Percentiles rank a stretch among this genome's conserved stretches.
Conservation (phyloP, 768 basidiomycete species). For the Galerina sulciceps region DNA sequence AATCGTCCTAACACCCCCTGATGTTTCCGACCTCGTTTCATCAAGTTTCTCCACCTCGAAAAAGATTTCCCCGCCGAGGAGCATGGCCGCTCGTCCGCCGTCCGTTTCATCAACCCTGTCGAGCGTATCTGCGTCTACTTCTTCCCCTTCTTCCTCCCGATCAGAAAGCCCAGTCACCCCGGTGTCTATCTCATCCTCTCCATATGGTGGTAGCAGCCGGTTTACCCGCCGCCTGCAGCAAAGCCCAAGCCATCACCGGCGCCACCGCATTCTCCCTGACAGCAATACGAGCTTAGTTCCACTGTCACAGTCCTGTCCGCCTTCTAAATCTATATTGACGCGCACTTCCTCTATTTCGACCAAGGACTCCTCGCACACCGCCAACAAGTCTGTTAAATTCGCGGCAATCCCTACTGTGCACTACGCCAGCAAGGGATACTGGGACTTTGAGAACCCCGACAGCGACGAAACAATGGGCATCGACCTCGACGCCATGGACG, state of each 20-base stretch:
- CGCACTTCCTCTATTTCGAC: slow-evolving; percentile 56
- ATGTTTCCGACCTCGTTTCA: slow-evolving; percentile 23
- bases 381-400: slow-evolving; percentile 69
- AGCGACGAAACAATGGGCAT: slow-evolving; percentile 30
- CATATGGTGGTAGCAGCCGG: slow-evolving; percentile 6
- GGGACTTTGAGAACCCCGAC: slow-evolving; percentile 24
- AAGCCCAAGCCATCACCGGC: slow-evolving; percentile 25
- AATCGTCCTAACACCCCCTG: slow-evolving; percentile 26
- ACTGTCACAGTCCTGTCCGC: slow-evolving; percentile 36
- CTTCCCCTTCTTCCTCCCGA: slow-evolving; percentile 31
- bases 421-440: slow-evolving; percentile 41
- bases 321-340: slow-evolving; percentile 63
- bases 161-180: slow-evolving; percentile 34
- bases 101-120: slow-evolving; percentile 34
- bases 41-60: slow-evolving; percentile 20
- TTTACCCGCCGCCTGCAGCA: slow-evolving; percentile 13
- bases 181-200: slow-evolving; percentile 22
- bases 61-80: slow-evolving; percentile 21
- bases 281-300: slow-evolving; percentile 16
- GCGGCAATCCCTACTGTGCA: slow-evolving; percentile 68
- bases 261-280: slow-evolving; percentile 17
- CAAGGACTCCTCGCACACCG: slow-evolving; percentile 34
- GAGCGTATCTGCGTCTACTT: slow-evolving; percentile 25
- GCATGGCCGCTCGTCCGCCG: slow-evolving; percentile 27
- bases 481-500: slow-evolving; percentile 42